Evolutionary conservation across 2,329 filamentous ascomycete genomes (phyloP).

Genomic region (Escovopsis sp.): DNA sequence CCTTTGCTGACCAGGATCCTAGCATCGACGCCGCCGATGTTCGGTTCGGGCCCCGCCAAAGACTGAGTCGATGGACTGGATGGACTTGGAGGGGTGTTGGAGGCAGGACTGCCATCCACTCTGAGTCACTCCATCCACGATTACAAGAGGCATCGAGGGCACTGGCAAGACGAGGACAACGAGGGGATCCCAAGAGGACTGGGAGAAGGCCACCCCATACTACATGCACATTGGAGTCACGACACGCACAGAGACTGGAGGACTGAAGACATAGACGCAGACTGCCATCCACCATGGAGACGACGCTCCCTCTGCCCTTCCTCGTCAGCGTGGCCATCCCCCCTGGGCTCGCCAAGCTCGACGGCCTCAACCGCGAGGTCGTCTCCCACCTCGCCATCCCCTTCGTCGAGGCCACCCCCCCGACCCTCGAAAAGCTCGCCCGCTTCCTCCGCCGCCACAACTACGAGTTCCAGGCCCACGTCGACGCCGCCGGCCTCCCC

Average conservation of each 20-base stretch:
- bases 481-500: slow-evolving; percentile 58
- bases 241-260: no score
- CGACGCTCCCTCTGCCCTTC: slow-evolving; percentile 47
- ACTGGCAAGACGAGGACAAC: no score
- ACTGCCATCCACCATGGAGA: slow-evolving; percentile 35
- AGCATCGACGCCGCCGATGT: slow-evolving; percentile 6
- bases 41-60: slow-evolving; percentile 3
- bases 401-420: slow-evolving; percentile 38
- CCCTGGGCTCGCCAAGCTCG: slow-evolving; percentile 29
- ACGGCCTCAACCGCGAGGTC: slow-evolving; percentile 41
- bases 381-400: slow-evolving; percentile 43
- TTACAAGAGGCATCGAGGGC: no score
- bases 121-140: no score
- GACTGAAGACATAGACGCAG: not conserved
- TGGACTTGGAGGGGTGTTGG: no score
- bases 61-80: not conserved
- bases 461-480: slow-evolving; percentile 45
- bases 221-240: no score
- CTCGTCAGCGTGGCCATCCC: slow-evolving; percentile 41
- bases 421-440: slow-evolving; percentile 30
- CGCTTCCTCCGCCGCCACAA: slow-evolving; percentile 34
- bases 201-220: no score
- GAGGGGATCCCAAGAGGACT: no score
- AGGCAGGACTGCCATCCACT: no score
- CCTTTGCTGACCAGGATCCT: not conserved